Base-by-base conservation (phyloP, 2,329 filamentous ascomycete species). In the Cercospora sp. region DNA sequence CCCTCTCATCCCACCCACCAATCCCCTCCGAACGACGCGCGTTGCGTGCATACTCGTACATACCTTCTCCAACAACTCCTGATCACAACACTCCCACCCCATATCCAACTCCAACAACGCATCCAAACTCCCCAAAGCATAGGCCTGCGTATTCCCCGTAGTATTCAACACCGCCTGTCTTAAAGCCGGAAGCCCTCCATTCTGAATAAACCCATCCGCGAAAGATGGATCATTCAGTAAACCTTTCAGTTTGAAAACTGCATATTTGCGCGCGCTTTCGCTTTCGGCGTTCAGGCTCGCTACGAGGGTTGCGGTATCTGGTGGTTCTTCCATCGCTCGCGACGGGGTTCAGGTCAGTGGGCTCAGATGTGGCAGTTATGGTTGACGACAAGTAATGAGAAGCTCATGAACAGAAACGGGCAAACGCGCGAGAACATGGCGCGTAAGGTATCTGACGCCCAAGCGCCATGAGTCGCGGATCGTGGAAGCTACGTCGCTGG, bases 231-330 rank as follows among this genome's bases (percentile, higher is more conserved):
- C 95, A 78, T 94, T 94, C 80, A 99, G 97, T 70, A 92, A 93
- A 71, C 88, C 90, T 81, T 99, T 95, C 72, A 99, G 88, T 83
- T 97, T 97, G 87, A 99, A 99, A 69, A 96, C 95, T 69, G 95
- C 95, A 92, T 98, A 97, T 81, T 99, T 99, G 77, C 94, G 92
- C 74, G 92, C 90, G 66, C 92, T 94, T 84, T 99, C 95, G 81
- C 97, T 87, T 66, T 88, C 85, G 73, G 86, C 87, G 55, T 84
- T 83, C 67, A 90, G 81, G 63, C 86, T 84, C 70, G 84, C 82
- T 68, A 89, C 85, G 31, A 79, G 72, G 6, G 75, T 73, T 23
- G 68, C 73, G 65, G 78, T 75, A 63, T 78, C 75, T 20, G 77
- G 76, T 6, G 71, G 71, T 61, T 76, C 75, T 60, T 78, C 77